These are phyloP conservation scores for Sicyos edulis DNA, from an alignment of 306 rosid species.

Conservation along the genomic window DNA sequence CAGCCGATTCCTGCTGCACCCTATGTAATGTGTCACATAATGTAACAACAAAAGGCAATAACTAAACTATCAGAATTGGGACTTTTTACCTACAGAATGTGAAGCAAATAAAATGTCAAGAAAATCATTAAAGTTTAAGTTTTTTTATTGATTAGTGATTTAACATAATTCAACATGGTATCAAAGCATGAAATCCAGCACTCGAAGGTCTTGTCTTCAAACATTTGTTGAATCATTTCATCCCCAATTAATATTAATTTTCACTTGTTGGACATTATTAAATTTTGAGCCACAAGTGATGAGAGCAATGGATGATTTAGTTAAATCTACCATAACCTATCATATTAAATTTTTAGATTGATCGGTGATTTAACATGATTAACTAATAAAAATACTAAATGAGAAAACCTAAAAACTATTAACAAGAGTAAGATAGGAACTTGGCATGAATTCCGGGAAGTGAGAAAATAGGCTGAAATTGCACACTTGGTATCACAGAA, in stretches of 20 bases:
- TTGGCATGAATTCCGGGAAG: neutral
- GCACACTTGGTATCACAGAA: neutral
- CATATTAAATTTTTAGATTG: too few relatives aligned
- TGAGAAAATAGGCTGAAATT: neutral
- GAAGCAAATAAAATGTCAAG: constrained; percentile 5
- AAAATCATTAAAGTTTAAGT: neutral
- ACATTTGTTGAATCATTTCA: too few relatives aligned
- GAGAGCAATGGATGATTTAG: too few relatives aligned
- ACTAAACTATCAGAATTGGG: neutral
- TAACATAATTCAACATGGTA: too few relatives aligned
- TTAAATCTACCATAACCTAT: too few relatives aligned
- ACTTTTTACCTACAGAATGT: neutral
- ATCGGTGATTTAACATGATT: too few relatives aligned
- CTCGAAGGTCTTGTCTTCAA: too few relatives aligned
- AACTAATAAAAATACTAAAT: neutral
- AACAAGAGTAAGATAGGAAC: neutral
- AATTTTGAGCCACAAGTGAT: too few relatives aligned
- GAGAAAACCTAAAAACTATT: neutral
- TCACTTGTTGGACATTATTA: too few relatives aligned
- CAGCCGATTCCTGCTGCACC: constrained; percentile 99
- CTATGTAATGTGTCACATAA: constrained; percentile 36
- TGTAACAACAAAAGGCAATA: constrained; percentile 22
- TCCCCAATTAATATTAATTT: too few relatives aligned
- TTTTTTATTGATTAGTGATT: too few relatives aligned
- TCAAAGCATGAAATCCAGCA: too few relatives aligned